These are phyloP conservation scores for Blastobotrys serpentis DNA, from an alignment of 1,139 yeast species.

Conservation along the genomic window DNA sequence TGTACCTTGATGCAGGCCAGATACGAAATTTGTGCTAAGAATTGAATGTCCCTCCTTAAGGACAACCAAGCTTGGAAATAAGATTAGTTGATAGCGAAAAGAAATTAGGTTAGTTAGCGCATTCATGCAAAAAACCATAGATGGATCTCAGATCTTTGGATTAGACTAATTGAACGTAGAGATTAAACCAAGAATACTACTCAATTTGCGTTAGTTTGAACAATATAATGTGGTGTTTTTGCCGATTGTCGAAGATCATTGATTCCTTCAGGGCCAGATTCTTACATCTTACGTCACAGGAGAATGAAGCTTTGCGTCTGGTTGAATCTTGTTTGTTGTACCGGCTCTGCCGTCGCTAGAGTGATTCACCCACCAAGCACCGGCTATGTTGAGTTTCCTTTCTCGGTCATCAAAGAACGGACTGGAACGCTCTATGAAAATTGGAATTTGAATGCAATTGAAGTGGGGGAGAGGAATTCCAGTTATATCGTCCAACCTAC, in stretches of 20 bases:
- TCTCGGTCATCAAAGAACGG: background rate
- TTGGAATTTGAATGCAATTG: background rate
- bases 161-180: background rate
- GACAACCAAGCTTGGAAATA: background rate
- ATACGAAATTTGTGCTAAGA: no score
- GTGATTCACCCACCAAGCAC: background rate
- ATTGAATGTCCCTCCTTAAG: no score
- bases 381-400: constrained; percentile 8
- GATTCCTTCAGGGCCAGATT: background rate
- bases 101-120: background rate
- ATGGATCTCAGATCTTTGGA: background rate
- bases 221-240: background rate
- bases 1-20: no score
- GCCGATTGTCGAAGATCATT: background rate
- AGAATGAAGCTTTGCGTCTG: background rate
- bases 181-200: background rate
- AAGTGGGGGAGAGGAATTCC: constrained; percentile 9
- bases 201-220: background rate
- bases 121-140: background rate
- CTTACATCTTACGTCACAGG: background rate
- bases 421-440: background rate
- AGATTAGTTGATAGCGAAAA: background rate
- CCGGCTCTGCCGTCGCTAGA: background rate
- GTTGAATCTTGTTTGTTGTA: background rate
- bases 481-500: constrained; percentile 14